Evolutionary conservation across 1,139 yeast species (phyloP), one percentile per base, ranked within the genome.

Genomic region (Protomyces inundatus): DNA sequence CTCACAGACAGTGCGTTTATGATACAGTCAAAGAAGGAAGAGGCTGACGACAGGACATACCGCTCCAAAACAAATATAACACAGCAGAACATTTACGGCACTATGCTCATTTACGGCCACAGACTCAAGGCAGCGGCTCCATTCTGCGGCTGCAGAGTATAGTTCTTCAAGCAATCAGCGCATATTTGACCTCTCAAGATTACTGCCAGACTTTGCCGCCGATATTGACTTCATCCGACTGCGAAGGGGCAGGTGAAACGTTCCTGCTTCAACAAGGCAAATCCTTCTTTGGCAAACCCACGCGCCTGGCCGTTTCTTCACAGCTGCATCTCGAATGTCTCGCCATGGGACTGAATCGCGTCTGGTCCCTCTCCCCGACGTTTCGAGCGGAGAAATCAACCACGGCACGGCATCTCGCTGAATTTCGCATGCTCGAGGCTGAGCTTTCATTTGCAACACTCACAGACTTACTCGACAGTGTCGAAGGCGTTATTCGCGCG

Each of bases 371-470:
- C 55, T 80, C 91, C 0, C 98, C 98, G 0, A 90, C 97, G 66
- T 95, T 95, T 73, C 79, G 99, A 67, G 98, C 98, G 0, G 99
- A 95, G 72, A 82, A 82, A 60, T 88, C 96, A 61, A 90, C 90
- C 70, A 95, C 99, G 0, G 88, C 85, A 70, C 81, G 98, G 57
- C 99, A 95, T 73, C 76, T 95, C 67, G 83, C 95, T 67, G 99
- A 95, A 74, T 95, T 95, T 74, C 93, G 98, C 97, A 91, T 95
- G 97, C 77, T 93, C 3, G 99, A 95, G 74, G 96, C 91, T 0
- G 99, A 95, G 72, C 74, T 90, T 37, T 84, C 90, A 12, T 88
- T 88, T 73, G 76, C 87, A 9, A 74, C 77, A 12, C 80, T 90
- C 6, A 72, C 74, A 2, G 87, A 87, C 67, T 76, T 95, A 64